Percentiles rank a stretch among this genome's conserved stretches.
These are phyloP conservation scores for Didymosphaeria variabile DNA, from an alignment of 2,329 filamentous ascomycete species.

Conservation along the genomic window DNA sequence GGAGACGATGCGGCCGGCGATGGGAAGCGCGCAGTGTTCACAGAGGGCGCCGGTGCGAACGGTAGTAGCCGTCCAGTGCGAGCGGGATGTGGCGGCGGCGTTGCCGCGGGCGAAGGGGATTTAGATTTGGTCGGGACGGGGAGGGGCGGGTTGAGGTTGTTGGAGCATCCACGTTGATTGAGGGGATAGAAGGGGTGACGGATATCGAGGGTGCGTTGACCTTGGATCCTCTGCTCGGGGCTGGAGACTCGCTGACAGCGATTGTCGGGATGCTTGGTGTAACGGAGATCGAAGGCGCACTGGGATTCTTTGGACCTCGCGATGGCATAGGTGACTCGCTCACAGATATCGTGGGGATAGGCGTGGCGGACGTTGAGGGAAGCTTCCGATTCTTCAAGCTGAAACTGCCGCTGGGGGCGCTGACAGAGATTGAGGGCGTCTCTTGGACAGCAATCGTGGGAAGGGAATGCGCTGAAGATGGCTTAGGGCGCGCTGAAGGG, in stretches of 20 bases:
- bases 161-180: constrained; percentile 40
- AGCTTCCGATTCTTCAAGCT: constrained; percentile 23
- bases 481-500: constrained; percentile 35
- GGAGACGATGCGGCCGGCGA: constrained; percentile 89
- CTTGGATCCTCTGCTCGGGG: constrained; percentile 17
- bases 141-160: constrained; percentile 55
- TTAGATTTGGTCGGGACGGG: constrained; percentile 57
- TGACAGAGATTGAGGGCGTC: constrained; percentile 37
- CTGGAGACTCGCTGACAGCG: constrained; percentile 28
- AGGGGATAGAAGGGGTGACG: constrained; percentile 33
- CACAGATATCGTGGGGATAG: constrained; percentile 9
- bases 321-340: constrained; percentile 15
- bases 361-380: constrained; percentile 26
- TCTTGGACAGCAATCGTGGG: constrained; percentile 38
- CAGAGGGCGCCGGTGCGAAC: constrained; percentile 75
- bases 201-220: constrained; percentile 36
- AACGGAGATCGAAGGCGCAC: constrained; percentile 24
- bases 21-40: constrained; percentile 82
- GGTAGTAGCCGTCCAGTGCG: constrained; percentile 57
- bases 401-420: constrained; percentile 21
- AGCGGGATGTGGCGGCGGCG: constrained; percentile 49
- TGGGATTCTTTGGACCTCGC: constrained; percentile 14
- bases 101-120: constrained; percentile 50
- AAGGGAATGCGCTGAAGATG: constrained; percentile 36
- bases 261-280: constrained; percentile 30